These are phyloP conservation scores for Pleurotus ostreatus DNA, from an alignment of 768 basidiomycete species.

Conservation along the genomic window DNA sequence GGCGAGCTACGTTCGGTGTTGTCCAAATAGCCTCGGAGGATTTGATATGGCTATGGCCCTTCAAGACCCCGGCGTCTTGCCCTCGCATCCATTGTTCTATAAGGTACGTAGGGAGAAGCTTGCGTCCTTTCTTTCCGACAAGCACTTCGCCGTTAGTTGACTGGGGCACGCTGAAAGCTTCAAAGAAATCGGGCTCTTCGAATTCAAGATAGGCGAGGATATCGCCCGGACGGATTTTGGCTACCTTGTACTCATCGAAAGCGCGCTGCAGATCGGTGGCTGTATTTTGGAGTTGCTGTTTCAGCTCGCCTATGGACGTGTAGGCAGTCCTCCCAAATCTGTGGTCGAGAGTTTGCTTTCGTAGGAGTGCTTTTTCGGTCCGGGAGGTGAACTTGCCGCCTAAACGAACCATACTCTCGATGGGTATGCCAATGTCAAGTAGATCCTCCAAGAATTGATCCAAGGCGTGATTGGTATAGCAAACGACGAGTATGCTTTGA, in stretches of 20 bases:
- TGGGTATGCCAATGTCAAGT: conserved; percentile 53
- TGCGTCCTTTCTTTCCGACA: conserved; percentile 36
- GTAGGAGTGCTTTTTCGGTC: conserved; percentile 43
- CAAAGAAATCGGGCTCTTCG: conserved; percentile 38
- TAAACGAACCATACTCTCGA: conserved; percentile 47
- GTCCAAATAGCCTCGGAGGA: conserved; percentile 29
- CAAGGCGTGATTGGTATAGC: conserved; percentile 73
- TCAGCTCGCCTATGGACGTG: conserved; percentile 33
- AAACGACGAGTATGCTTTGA: conserved; percentile 60
- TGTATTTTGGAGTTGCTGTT: background rate
- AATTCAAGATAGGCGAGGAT: conserved; percentile 50
- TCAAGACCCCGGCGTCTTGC: conserved; percentile 39
- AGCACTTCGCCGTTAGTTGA: conserved; percentile 39
- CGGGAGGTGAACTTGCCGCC: conserved; percentile 49
- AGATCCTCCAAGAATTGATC: conserved; percentile 68
- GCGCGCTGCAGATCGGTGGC: conserved; percentile 18
- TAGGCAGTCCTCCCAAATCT: conserved; percentile 30
- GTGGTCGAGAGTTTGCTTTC: conserved; percentile 27
- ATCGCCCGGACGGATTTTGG: conserved; percentile 18
- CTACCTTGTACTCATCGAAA: conserved; percentile 24
- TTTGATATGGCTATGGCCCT: conserved; percentile 17
- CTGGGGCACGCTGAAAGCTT: conserved; percentile 41
- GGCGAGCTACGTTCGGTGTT: conserved; percentile 25
- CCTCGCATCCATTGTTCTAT: conserved; percentile 45
- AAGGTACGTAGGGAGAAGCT: conserved; percentile 35